phyloP scores from a whole-genome alignment of 2,329 filamentous ascomycete genomes.

The Neonectria faginata region DNA sequence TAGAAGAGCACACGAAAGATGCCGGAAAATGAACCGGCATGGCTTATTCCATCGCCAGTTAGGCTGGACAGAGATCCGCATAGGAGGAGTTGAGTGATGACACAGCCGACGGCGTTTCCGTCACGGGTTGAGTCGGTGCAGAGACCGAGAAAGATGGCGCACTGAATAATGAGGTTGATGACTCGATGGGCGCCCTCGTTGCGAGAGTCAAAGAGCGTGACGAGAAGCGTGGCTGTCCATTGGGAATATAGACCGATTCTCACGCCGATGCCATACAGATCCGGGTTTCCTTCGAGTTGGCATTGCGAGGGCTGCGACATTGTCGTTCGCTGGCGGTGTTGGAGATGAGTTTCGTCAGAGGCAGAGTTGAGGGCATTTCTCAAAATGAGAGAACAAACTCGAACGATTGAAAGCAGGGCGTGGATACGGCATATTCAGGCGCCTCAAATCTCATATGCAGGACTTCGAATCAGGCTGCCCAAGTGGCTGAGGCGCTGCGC shows the following conservation, averaged over 20 bases:
- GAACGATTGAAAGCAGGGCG: not conserved
- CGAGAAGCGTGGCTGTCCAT: constrained; percentile 13
- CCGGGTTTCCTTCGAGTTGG: constrained; percentile 11
- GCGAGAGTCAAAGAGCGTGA: constrained; percentile 13
- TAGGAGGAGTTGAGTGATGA: not conserved
- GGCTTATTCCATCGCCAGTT: constrained; percentile 4
- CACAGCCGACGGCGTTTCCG: not conserved
- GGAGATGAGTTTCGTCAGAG: not conserved
- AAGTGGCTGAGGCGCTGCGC: constrained; percentile 1
- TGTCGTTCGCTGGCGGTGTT: not conserved
- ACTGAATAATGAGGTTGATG: constrained; percentile 1
- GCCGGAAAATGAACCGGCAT: constrained; percentile 1
- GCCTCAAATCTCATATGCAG: not conserved
- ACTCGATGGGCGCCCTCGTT: constrained; percentile 1
- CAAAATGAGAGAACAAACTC: not conserved
- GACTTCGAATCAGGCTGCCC: not conserved
- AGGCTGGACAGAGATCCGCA: constrained; percentile 2
- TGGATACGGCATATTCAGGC: not conserved
- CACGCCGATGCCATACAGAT: constrained; percentile 23
- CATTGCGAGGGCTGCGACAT: constrained; percentile 8
- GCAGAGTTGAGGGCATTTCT: not conserved
- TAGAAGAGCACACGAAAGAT: constrained; percentile 8
- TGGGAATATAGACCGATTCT: constrained; percentile 16
- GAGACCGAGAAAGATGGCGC: constrained; percentile 6
- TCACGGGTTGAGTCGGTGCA: not conserved